Percentiles rank a stretch among this genome's conserved stretches.
Evolutionary conservation across 306 rosid genomes (phyloP).

Genomic region (Quercus alba): DNA sequence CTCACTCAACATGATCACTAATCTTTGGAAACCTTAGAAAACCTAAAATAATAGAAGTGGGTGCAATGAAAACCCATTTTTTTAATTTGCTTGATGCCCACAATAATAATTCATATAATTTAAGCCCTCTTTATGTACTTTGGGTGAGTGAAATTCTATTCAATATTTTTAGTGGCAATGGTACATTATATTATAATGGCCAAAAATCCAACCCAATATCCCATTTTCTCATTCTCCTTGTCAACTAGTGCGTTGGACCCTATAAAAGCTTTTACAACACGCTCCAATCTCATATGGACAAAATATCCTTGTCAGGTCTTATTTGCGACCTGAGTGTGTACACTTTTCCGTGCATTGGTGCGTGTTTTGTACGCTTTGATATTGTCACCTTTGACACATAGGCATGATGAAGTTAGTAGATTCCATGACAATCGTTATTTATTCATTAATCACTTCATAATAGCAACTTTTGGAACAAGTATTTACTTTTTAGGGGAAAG

Average conservation of each 20-base stretch:
- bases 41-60: constrained; percentile 35
- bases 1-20: constrained; percentile 7
- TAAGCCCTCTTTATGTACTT: constrained; percentile 38
- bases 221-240: neutral
- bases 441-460: too few relatives aligned
- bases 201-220: neutral
- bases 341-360: constrained; percentile 28
- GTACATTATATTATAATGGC: constrained; percentile 4
- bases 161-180: constrained; percentile 12
- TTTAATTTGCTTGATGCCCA: constrained; percentile 27
- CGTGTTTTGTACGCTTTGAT: constrained; percentile 36
- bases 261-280: constrained; percentile 10
- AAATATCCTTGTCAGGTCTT: constrained; percentile 37
- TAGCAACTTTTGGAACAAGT: too few relatives aligned
- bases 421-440: too few relatives aligned
- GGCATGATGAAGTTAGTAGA: too few relatives aligned
- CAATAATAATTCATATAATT: constrained; percentile 29
- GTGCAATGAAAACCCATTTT: neutral
- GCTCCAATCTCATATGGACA: constrained; percentile 25
- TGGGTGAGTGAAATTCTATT: constrained; percentile 1
- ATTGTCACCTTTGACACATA: neutral
- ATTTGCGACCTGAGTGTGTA: constrained; percentile 1
- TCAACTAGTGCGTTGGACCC: constrained; percentile 14
- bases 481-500: too few relatives aligned
- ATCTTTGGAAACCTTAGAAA: neutral